Conservation (phyloP, 2,329 filamentous ascomycete species). For the Chaetomiaceae sp. region DNA sequence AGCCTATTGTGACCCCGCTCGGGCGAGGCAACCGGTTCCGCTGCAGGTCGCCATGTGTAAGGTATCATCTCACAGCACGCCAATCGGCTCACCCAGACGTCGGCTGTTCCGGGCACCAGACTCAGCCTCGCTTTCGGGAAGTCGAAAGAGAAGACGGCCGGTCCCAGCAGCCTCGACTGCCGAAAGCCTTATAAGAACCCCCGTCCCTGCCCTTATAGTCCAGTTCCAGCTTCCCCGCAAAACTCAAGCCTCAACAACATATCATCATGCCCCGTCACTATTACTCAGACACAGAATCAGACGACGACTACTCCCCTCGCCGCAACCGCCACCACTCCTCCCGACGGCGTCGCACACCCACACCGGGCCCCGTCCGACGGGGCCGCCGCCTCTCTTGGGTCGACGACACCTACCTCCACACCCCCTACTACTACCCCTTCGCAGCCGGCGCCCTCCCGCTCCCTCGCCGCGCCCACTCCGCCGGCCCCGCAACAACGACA, state of each 20-base stretch:
- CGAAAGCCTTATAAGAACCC: neutral
- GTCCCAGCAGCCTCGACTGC: neutral
- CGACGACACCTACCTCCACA: neutral
- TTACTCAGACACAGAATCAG: constrained; percentile 4
- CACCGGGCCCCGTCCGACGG: constrained; percentile 14
- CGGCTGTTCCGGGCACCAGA: neutral
- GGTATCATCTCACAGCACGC: neutral
- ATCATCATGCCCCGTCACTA: constrained; percentile 14
- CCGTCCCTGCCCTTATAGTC: neutral
- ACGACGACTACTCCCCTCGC: constrained; percentile 17
- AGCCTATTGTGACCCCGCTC: neutral
- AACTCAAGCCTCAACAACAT: neutral
- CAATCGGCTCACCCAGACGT: neutral
- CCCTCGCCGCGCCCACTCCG: neutral
- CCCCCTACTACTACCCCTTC: constrained; percentile 4
- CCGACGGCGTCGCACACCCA: constrained; percentile 13
- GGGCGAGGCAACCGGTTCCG: neutral
- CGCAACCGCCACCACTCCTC: constrained; percentile 26
- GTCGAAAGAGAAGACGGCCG: neutral
- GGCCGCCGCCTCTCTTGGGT: constrained; percentile 8
- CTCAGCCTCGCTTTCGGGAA: neutral
- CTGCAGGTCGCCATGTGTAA: neutral
- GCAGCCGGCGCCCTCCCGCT: neutral
- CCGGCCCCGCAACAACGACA: neutral
- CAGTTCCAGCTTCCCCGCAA: neutral